phyloP scores from a whole-genome alignment of 1,284 basidiomycete species.

The Quambalaria eucalypti region DNA sequence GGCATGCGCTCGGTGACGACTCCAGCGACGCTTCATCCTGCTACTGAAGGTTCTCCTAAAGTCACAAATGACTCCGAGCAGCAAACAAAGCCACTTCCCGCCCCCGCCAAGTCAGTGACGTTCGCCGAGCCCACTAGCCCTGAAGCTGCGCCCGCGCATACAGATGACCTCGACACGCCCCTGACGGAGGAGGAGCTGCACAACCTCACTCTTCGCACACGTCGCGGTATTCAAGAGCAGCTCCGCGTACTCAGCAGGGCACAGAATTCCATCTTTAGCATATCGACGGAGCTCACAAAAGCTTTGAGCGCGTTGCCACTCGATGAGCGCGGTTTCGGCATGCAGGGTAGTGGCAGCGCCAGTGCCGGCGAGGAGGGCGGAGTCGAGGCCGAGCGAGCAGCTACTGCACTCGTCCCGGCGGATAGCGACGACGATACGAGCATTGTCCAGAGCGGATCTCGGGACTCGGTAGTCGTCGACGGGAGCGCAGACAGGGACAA shows the following conservation, averaged over 20 bases:
- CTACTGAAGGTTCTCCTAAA: neutral
- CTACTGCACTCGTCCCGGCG: too few relatives aligned
- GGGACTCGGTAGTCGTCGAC: neutral
- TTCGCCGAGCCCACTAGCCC: slow-evolving; percentile 10
- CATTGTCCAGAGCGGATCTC: too few relatives aligned
- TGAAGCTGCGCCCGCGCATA: slow-evolving; percentile 2
- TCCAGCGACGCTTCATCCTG: neutral
- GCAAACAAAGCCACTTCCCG: too few relatives aligned
- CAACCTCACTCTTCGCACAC: slow-evolving; percentile 47
- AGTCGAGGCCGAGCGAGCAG: slow-evolving; percentile 3
- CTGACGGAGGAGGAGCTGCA: slow-evolving; percentile 51
- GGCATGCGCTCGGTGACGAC: too few relatives aligned
- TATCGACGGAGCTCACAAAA: slow-evolving; percentile 66
- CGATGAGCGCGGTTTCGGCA: too few relatives aligned
- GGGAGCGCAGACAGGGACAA: neutral
- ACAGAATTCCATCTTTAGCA: slow-evolving; percentile 59
- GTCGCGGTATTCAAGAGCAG: slow-evolving; percentile 72
- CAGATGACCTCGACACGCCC: neutral
- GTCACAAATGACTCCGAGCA: too few relatives aligned
- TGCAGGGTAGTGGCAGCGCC: too few relatives aligned
- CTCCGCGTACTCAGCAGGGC: slow-evolving; percentile 66
- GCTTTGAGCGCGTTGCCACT: slow-evolving; percentile 58
- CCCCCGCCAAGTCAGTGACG: slow-evolving; percentile 16
- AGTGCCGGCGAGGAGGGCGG: slow-evolving; percentile 2
- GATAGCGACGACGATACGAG: too few relatives aligned